phyloP scores from a whole-genome alignment of 1,284 basidiomycete species.

The Cystobasidium pallidum region DNA sequence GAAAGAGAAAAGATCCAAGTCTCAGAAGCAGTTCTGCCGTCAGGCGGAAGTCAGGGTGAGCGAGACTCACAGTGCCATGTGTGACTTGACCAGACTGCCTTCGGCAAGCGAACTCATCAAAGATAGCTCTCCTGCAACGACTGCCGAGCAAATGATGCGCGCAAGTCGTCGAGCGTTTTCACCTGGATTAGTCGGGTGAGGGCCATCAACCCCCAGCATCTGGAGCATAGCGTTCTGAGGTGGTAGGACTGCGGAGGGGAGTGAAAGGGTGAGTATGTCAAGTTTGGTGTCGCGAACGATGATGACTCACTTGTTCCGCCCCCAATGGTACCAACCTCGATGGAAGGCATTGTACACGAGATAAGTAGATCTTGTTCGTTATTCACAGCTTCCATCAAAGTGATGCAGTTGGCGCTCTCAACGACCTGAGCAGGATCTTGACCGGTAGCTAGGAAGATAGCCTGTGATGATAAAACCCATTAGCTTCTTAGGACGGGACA shows the following conservation, averaged over 20 bases:
- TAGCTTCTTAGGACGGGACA: background rate
- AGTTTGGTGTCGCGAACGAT: no score
- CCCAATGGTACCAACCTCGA: slow-evolving; percentile 95
- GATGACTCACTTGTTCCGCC: slow-evolving; percentile 72
- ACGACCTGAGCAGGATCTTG: slow-evolving; percentile 99
- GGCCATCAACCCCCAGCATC: slow-evolving; percentile 85
- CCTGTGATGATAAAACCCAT: slow-evolving; percentile 55
- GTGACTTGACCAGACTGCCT: slow-evolving; percentile 63
- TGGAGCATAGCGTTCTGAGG: slow-evolving; percentile 90
- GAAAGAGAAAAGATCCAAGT: no score
- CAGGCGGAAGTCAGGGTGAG: background rate
- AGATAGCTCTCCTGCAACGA: slow-evolving; percentile 89
- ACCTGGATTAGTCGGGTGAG: slow-evolving; percentile 79
- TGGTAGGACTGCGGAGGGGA: slow-evolving; percentile 63
- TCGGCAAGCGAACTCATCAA: slow-evolving; percentile 87
- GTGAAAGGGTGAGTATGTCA: no score
- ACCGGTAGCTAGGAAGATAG: slow-evolving; percentile 92
- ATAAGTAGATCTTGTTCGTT: slow-evolving; percentile 87
- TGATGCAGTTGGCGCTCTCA: slow-evolving; percentile 97
- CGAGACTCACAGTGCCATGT: slow-evolving; percentile 39
- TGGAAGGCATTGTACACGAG: slow-evolving; percentile 91
- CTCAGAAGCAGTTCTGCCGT: background rate
- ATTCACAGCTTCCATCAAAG: slow-evolving; percentile 95
- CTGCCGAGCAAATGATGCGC: slow-evolving; percentile 79
- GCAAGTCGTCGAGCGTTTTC: slow-evolving; percentile 84